Conservation (phyloP, 306 rosid species). For the Calophaca sinica region DNA sequence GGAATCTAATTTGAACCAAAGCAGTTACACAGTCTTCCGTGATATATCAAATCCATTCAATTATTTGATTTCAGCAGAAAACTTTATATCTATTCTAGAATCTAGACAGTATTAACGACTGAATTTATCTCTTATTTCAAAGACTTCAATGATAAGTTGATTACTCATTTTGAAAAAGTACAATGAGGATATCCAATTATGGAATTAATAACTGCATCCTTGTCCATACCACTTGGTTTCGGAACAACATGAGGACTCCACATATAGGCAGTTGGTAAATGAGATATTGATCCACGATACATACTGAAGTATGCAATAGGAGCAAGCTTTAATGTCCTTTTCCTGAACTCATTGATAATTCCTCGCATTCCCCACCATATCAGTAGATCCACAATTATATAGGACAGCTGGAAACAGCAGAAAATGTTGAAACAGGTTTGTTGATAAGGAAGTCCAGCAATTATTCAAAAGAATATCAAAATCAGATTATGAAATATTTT, state of each 20-base stretch:
- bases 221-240: constrained; percentile 81
- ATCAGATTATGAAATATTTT: constrained; percentile 14
- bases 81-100: not conserved
- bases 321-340: constrained; percentile 79
- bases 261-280: constrained; percentile 94
- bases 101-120: not conserved
- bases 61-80: constrained; percentile 27
- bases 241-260: constrained; percentile 98
- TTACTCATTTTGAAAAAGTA: constrained; percentile 10
- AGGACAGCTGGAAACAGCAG: constrained; percentile 75
- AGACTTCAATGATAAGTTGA: constrained; percentile 13
- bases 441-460: constrained; percentile 38
- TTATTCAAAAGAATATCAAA: constrained; percentile 46
- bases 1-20: constrained; percentile 16
- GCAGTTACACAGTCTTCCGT: constrained; percentile 1
- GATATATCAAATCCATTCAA: constrained; percentile 11
- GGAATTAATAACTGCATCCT: constrained; percentile 23
- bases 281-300: constrained; percentile 93
- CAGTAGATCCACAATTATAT: constrained; percentile 85
- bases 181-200: constrained; percentile 1
- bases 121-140: constrained; percentile 32
- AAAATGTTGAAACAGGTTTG: constrained; percentile 45
- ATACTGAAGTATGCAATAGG: constrained; percentile 97
- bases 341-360: constrained; percentile 87
- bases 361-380: constrained; percentile 98